Evolutionary conservation across 139 green algal genomes (phyloP).

Genomic region (Astrephomene gubernaculifera): DNA sequence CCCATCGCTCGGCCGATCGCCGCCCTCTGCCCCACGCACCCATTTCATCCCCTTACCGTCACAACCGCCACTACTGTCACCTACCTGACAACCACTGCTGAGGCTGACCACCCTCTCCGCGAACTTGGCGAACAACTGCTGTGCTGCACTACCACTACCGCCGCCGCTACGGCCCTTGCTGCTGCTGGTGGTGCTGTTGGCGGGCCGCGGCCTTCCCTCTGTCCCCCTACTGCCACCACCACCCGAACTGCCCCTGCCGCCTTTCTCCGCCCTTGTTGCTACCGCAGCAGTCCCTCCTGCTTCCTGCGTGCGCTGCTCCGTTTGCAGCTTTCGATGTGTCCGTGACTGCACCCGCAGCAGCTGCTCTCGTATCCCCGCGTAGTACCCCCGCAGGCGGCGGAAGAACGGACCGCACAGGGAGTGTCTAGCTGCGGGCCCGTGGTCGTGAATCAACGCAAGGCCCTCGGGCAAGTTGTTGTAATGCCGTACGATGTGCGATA

Average conservation of each 20-base stretch:
- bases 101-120: conserved; percentile 27
- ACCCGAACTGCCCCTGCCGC: not conserved
- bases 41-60: too few relatives aligned
- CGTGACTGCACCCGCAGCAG: not conserved
- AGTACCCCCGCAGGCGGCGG: conserved; percentile 43
- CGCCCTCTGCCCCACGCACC: too few relatives aligned
- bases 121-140: conserved; percentile 3
- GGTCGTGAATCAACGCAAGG: conserved; percentile 42
- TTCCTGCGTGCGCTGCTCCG: too few relatives aligned
- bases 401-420: conserved; percentile 48
- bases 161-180: not conserved
- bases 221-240: not conserved
- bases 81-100: conserved; percentile 45
- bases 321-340: too few relatives aligned
- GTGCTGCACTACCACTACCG: not conserved
- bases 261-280: not conserved
- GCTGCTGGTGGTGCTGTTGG: too few relatives aligned
- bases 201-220: too few relatives aligned
- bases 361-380: not conserved
- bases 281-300: not conserved
- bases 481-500: conserved; percentile 33
- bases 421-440: conserved; percentile 40
- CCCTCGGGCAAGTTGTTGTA: conserved; percentile 33
- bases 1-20: too few relatives aligned
- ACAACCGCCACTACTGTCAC: not conserved